Conservation (phyloP, 2,329 filamentous ascomycete genomes). For the Pezicula carpinea region DNA sequence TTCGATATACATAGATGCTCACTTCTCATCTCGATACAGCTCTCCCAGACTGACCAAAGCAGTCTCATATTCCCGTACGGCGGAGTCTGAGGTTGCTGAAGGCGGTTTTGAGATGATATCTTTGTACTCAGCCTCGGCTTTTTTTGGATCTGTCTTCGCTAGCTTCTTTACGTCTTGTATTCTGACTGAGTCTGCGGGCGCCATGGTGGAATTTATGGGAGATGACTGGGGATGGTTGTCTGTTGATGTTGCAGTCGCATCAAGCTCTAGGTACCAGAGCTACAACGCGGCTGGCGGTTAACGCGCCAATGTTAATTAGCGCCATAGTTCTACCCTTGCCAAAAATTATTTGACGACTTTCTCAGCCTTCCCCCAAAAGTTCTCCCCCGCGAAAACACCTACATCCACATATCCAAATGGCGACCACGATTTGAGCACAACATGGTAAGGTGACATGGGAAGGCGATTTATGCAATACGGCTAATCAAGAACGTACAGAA, state of each 20-base stretch:
- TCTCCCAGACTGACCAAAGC: constrained; percentile 85
- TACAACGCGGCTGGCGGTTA: constrained; percentile 16
- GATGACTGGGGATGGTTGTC: constrained; percentile 9
- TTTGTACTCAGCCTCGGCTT: constrained; percentile 85
- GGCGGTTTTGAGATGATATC: constrained; percentile 83
- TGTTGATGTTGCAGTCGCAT: constrained; percentile 11
- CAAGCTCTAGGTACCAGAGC: constrained; percentile 8
- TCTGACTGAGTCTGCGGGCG: constrained; percentile 55
- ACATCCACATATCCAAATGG: constrained; percentile 6
- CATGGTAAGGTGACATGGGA: constrained; percentile 22
- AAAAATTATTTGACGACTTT: constrained; percentile 14
- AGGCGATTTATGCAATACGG: not conserved
- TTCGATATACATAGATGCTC: constrained; percentile 28
- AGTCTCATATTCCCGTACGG: constrained; percentile 85
- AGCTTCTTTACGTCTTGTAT: constrained; percentile 88
- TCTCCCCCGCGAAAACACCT: constrained; percentile 1
- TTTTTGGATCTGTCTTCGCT: constrained; percentile 71
- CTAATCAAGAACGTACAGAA: constrained; percentile 34
- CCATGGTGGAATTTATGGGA: constrained; percentile 38
- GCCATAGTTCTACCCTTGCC: constrained; percentile 14
- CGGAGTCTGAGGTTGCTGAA: constrained; percentile 75
- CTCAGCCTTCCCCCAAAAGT: constrained; percentile 7
- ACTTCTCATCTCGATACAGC: constrained; percentile 87
- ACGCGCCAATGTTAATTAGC: not conserved
- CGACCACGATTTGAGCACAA: constrained; percentile 16